A percentile compares a stretch with the other conserved stretches of the same genome.
Conservation (phyloP, 352 stramenopile species). For the Pythium vanterpoolii region DNA sequence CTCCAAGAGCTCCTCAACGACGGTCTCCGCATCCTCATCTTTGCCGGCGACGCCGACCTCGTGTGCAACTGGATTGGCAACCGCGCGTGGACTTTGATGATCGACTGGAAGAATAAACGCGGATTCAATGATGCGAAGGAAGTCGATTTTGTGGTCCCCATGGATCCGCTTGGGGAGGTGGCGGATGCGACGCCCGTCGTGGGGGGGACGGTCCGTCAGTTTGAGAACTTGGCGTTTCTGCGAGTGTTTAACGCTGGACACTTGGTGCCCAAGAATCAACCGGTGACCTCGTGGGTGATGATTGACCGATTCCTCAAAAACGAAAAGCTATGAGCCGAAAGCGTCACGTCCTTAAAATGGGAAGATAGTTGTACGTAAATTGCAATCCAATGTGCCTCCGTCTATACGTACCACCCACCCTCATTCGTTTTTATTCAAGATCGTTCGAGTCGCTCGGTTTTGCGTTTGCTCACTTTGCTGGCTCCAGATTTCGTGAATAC, state of each 20-base stretch:
- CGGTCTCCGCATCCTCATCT: constrained; percentile 18
- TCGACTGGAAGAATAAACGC: constrained; percentile 84
- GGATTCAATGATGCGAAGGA: constrained; percentile 53
- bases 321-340: neutral
- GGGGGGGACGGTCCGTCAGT: constrained; percentile 19
- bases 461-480: too few relatives aligned
- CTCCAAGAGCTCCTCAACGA: constrained; percentile 69
- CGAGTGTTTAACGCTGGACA: constrained; percentile 86
- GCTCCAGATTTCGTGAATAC: too few relatives aligned
- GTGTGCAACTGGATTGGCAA: constrained; percentile 95
- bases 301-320: constrained; percentile 68
- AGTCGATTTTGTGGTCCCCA: constrained; percentile 13
- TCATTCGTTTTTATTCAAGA: too few relatives aligned
- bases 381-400: too few relatives aligned
- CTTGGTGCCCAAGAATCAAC: constrained; percentile 88
- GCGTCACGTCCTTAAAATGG: too few relatives aligned
- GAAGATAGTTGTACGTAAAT: too few relatives aligned
- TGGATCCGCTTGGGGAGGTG: neutral
- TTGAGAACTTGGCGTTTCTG: constrained; percentile 73
- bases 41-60: constrained; percentile 86
- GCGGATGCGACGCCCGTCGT: neutral
- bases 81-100: constrained; percentile 79
- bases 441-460: too few relatives aligned
- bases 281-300: constrained; percentile 71
- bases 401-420: too few relatives aligned